These are phyloP conservation scores for Hylodesmum podocarpum DNA, from an alignment of 306 rosid species.

Conservation along the genomic window DNA sequence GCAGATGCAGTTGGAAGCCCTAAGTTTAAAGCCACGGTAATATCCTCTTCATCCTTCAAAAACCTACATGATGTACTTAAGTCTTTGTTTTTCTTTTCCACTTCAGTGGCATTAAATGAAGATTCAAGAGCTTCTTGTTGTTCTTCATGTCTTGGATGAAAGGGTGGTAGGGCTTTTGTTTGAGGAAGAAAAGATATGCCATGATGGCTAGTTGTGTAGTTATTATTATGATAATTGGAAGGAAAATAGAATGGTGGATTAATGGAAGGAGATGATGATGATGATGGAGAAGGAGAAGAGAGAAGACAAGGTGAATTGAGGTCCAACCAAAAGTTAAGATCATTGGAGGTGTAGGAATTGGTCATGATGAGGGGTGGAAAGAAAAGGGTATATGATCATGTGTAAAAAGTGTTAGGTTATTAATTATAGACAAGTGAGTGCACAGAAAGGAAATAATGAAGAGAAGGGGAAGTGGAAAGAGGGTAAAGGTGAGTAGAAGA, in stretches of 20 bases:
- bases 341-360: constrained; percentile 53
- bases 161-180: constrained; percentile 70
- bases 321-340: constrained; percentile 53
- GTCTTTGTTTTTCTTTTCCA: constrained; percentile 25
- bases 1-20: constrained; percentile 65
- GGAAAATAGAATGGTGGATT: constrained; percentile 41
- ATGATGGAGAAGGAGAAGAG: constrained; percentile 36
- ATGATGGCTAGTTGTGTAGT: not conserved
- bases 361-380: constrained; percentile 55
- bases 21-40: constrained; percentile 74
- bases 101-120: constrained; percentile 38
- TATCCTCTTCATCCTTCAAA: constrained; percentile 32
- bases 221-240: constrained; percentile 5
- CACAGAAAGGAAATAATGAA: constrained; percentile 25
- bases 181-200: constrained; percentile 51
- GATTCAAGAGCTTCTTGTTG: constrained; percentile 40
- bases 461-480: constrained; percentile 28
- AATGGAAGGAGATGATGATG: constrained; percentile 31
- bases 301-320: constrained; percentile 43
- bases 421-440: constrained; percentile 16
- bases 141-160: constrained; percentile 43
- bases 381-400: not conserved
- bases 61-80: constrained; percentile 16
- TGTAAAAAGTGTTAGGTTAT: constrained; percentile 42
- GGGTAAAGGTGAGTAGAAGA: constrained; percentile 33